Evolutionary conservation across 169 alveolate species (phyloP), one percentile per base, ranked within the genome.

Genomic region (Plasmodium ovale): DNA sequence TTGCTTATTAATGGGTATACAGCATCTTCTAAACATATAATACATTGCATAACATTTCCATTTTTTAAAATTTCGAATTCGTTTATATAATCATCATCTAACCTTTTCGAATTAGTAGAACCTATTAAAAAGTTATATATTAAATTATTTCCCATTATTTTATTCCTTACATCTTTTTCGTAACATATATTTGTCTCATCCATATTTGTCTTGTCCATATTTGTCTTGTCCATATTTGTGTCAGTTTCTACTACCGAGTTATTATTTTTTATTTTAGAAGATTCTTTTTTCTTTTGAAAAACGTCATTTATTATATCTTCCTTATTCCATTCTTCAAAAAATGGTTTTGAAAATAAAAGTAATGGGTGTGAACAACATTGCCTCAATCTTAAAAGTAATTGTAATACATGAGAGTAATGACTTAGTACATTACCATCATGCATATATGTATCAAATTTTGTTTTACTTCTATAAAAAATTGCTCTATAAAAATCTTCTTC

Each of bases 321-420:
- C 5, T 19, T 51, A 77, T 77, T 77, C 88, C 88, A 77, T 25
- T 77, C 88, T 56, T 77, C 88, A 62, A 77, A 77, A 60, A 77
- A 77, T 4, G 87, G 87, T 39, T 33, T 77, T 31, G 67, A 87
- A 91, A 85, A 89, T 90, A 39, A 85, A 51, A 58, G 87, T 44
- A 90, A 68, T 9, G 97, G 96, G 59, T 96, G 97, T 68, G 95
- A 94, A 87, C 97, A 95, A 19, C 93, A 89, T 73, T 96, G 95
- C 35, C 98, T 94, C 51, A 96, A 69, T 60, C 97, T 93, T 10
- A 95, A 54, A 31, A 96, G 77, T 9, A 94, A 72, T 87, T 92
- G 96, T 72, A 96, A 89, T 31, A 96, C 95, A 58, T 94, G 95
- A 87, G 96, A 87, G 62, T 95, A 93, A 39, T 93, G 92, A 51